These are phyloP conservation scores for Kernera saxatilis DNA, from an alignment of 345 rosid species.

Conservation along the genomic window DNA sequence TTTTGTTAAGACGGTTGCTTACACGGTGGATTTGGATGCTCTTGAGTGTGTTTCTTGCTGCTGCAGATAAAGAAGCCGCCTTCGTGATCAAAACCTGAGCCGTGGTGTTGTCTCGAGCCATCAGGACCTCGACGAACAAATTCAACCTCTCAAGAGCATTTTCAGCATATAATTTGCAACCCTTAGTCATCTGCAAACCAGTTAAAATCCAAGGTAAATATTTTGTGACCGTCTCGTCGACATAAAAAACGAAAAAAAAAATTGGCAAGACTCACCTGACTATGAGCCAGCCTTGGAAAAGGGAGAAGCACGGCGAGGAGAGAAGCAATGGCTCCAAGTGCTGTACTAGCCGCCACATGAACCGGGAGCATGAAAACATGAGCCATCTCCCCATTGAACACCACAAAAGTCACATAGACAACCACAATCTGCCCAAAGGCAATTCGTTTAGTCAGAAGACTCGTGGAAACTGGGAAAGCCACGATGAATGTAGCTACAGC, in stretches of 20 bases:
- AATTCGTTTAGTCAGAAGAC: slow-evolving; percentile 59
- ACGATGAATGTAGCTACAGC: slow-evolving; percentile 51
- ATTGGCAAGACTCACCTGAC: slow-evolving; percentile 39
- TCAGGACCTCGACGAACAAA: slow-evolving; percentile 46
- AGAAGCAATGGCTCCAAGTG: slow-evolving; percentile 70
- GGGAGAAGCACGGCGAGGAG: slow-evolving; percentile 66
- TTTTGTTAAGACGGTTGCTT: slow-evolving; percentile 6
- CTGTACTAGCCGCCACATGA: slow-evolving; percentile 64
- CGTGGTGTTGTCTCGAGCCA: slow-evolving; percentile 40
- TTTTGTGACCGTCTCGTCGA: neutral
- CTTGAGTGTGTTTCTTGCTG: slow-evolving; percentile 41
- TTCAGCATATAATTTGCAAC: slow-evolving; percentile 45
- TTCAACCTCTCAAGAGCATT: slow-evolving; percentile 56
- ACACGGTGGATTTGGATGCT: slow-evolving; percentile 44
- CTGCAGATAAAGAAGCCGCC: slow-evolving; percentile 33
- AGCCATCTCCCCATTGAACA: slow-evolving; percentile 37
- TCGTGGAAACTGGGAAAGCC: slow-evolving; percentile 66
- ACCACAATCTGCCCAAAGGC: slow-evolving; percentile 79
- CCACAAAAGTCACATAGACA: slow-evolving; percentile 50
- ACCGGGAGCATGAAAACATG: slow-evolving; percentile 41
- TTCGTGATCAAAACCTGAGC: slow-evolving; percentile 40
- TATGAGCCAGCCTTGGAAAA: slow-evolving; percentile 58
- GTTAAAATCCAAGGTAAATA: slow-evolving; percentile 3
- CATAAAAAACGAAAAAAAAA: neutral
- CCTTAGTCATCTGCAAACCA: slow-evolving; percentile 40